Evolutionary conservation across 371 early-diverging fungal species (phyloP).

Genomic region (Mortierella sp.): DNA sequence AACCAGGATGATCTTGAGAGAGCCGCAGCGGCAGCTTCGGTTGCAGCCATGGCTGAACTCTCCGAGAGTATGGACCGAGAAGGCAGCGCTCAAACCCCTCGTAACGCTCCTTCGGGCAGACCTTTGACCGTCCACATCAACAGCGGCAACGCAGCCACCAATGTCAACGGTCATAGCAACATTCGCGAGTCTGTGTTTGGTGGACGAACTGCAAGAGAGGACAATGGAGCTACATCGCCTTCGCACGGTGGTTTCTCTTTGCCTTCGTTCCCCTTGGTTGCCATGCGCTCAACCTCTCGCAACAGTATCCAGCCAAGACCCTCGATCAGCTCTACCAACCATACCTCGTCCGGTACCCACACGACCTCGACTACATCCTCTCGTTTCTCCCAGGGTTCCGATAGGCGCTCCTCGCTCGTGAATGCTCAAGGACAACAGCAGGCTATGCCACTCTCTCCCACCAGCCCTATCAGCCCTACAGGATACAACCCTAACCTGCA

Average conservation of each 20-base stretch:
- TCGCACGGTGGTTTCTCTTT: constrained; percentile 12
- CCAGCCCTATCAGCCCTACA: constrained; percentile 23
- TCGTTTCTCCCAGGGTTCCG: constrained; percentile 19
- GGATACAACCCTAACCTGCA: not conserved
- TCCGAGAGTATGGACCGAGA: constrained; percentile 23
- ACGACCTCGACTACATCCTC: constrained; percentile 23
- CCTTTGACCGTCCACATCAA: constrained; percentile 18
- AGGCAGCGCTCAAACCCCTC: not conserved
- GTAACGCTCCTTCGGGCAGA: constrained; percentile 4
- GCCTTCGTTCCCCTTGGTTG: constrained; percentile 31
- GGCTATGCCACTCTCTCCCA: constrained; percentile 16
- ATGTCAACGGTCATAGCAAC: constrained; percentile 16
- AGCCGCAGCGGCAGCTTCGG: constrained; percentile 24
- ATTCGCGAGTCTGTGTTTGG: constrained; percentile 55
- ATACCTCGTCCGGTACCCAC: not conserved
- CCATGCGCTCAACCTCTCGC: constrained; percentile 28
- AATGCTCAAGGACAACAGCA: constrained; percentile 11
- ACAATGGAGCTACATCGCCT: constrained; percentile 9
- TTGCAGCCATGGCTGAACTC: constrained; percentile 16
- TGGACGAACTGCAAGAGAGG: constrained; percentile 39
- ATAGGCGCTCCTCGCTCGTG: constrained; percentile 13
- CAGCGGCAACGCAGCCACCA: not conserved
- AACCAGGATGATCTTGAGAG: constrained; percentile 11
- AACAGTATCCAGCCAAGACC: constrained; percentile 33
- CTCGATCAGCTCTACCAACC: constrained; percentile 29